These are phyloP conservation scores for Suillus subaureus DNA, from an alignment of 768 basidiomycete species.

Conservation along the genomic window DNA sequence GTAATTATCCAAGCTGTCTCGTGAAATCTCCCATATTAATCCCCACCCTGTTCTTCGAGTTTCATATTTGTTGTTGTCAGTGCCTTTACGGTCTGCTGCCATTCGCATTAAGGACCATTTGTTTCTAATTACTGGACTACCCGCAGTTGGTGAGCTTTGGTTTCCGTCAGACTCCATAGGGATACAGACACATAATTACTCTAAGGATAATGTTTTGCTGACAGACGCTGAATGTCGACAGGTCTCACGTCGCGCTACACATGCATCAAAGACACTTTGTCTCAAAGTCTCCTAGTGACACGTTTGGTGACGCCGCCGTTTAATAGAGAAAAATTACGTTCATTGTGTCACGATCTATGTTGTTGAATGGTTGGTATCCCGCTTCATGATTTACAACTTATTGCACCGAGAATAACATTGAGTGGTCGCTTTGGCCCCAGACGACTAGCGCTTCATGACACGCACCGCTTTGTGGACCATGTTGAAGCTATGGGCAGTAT, in stretches of 20 bases:
- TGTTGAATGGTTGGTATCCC: neutral
- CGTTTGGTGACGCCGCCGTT: neutral
- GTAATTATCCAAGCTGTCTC: neutral
- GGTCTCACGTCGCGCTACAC: neutral
- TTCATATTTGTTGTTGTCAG: neutral
- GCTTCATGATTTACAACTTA: neutral
- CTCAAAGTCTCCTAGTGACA: neutral
- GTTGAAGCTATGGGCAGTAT: neutral
- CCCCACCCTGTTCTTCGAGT: neutral
- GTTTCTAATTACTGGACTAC: neutral
- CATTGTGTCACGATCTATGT: neutral
- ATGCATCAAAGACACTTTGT: neutral
- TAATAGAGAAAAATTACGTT: neutral
- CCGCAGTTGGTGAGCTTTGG: conserved; percentile 1
- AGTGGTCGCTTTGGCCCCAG: neutral
- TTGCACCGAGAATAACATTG: neutral
- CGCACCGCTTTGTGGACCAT: neutral
- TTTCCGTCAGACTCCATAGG: neutral
- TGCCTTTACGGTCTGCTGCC: neutral
- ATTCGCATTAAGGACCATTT: no score
- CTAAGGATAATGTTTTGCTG: neutral
- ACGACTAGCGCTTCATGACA: neutral
- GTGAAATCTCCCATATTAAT: neutral
- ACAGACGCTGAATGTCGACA: neutral
- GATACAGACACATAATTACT: neutral